A percentile compares a stretch with the other conserved stretches of the same genome.
Conservation (phyloP, 768 basidiomycete species). For the Punctularia strigosozonata region DNA sequence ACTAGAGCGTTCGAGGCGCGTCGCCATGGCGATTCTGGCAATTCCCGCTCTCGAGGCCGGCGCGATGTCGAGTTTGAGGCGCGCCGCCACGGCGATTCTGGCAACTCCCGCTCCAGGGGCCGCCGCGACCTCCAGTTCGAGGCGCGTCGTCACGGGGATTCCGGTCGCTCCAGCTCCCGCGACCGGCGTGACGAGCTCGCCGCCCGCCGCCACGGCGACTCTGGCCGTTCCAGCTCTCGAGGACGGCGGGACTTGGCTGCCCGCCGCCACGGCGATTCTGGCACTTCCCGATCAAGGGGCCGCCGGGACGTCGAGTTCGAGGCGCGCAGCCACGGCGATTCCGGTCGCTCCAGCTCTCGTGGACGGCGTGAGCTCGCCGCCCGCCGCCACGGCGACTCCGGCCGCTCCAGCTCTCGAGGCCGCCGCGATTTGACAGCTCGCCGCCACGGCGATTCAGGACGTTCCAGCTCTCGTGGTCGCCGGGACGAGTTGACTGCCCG, state of each 20-base stretch:
- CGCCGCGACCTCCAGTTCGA: background rate
- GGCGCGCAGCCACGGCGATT: conserved; percentile 6
- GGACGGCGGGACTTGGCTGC: too few relatives aligned
- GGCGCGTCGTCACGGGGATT: too few relatives aligned
- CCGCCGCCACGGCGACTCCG: background rate
- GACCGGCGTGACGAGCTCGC: too few relatives aligned
- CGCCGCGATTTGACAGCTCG: conserved; percentile 1
- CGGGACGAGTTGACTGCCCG: conserved; percentile 5
- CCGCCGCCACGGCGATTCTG: conserved; percentile 6
- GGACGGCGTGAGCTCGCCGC: conserved; percentile 1
- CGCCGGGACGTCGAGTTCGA: conserved; percentile 2
- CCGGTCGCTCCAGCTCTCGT: conserved; percentile 4
- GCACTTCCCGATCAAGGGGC: conserved; percentile 2
- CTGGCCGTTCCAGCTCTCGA: too few relatives aligned
- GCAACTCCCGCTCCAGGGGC: background rate
- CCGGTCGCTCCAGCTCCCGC: too few relatives aligned
- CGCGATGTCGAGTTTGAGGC: too few relatives aligned
- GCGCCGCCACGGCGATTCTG: conserved; percentile 1
- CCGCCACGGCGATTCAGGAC: conserved; percentile 3
- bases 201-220: conserved; percentile 5
- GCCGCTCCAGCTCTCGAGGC: conserved; percentile 3
- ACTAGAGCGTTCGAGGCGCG: too few relatives aligned
- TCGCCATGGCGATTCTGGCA: too few relatives aligned
- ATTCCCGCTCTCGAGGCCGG: too few relatives aligned
- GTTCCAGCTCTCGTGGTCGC: conserved; percentile 2